A percentile compares a stretch with the other conserved stretches of the same genome.
Evolutionary conservation across 345 rosid genomes (phyloP).

Genomic region (Populus nigra): DNA sequence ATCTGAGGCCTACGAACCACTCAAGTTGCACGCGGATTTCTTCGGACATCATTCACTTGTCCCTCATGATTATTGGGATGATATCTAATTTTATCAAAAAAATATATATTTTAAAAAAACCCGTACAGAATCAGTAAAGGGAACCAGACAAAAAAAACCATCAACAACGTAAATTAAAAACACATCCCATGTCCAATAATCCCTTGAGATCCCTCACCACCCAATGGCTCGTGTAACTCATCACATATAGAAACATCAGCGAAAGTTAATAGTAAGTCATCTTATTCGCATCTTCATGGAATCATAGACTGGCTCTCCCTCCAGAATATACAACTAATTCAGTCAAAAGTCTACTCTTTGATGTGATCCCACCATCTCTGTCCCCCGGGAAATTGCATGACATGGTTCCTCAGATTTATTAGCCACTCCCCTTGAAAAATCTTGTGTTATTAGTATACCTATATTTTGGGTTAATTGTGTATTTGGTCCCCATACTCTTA

Average conservation of each 20-base stretch:
- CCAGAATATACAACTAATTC: not conserved
- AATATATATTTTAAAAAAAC: no score
- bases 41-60: not conserved
- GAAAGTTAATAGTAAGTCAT: not conserved
- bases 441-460: no score
- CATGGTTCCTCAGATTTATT: not conserved
- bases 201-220: not conserved
- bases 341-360: not conserved
- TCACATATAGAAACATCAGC: not conserved
- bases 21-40: not conserved
- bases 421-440: not conserved
- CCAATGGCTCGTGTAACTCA: not conserved
- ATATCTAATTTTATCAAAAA: no score
- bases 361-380: not conserved
- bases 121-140: not conserved
- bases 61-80: not conserved
- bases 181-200: not conserved
- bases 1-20: not conserved
- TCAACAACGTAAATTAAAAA: not conserved
- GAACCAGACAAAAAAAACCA: not conserved
- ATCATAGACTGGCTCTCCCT: not conserved
- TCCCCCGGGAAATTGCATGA: not conserved
- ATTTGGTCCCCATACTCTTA: not conserved
- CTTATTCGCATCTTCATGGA: constrained; percentile 15
- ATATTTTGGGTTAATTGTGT: no score